Evolutionary conservation across 2,329 filamentous ascomycete genomes (phyloP), one percentile per base, ranked within the genome.

Genomic region (Colletotrichum melonis): DNA sequence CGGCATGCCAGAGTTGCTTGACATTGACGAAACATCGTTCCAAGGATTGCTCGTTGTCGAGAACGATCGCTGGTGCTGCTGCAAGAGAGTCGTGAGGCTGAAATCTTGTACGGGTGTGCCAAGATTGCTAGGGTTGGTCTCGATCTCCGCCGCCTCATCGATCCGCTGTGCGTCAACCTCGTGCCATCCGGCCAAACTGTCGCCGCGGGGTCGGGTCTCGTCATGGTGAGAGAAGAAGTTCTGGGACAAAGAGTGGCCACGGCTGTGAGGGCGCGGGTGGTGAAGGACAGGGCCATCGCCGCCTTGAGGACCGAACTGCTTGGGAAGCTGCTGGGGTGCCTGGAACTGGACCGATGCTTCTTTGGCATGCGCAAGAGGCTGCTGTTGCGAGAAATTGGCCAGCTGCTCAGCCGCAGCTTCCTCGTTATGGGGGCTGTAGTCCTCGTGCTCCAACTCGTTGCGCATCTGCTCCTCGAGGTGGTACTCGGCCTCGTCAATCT

Each of bases 401-500:
- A 60, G 28, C 24, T 64, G 72, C 49, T 73, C 54, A 14, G 38
- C 68, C 73, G 72, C 67, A 78, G 79, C 46, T 81, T 82, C 38
- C 60, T 85, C 84, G 54, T 88, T 85, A 63, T 92, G 91, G 2
- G 92, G 92, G 77, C 91, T 94, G 79, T 94, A 93, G 76, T 94
- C 93, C 68, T 93, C 92, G 76, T 95, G 92, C 73, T 95, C 93
- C 62, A 96, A 86, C 78, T 96, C 92, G 67, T 93, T 92, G 64
- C 94, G 91, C 74, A 95, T 91, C 74, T 94, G 92, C 79, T 95
- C 91, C 79, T 95, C 94, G 74, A 97, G 83, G 77, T 96, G 94
- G 79, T 97, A 96, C 78, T 97, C 94, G 5, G 94, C 92, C 78
- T 95, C 93, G 63, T 97, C 93, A 69, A 97, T 92, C 76, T 97